Evolutionary conservation across 2,329 filamentous ascomycete genomes (phyloP), one percentile per base, ranked within the genome.

Genomic region (Penicillium digitatum): DNA sequence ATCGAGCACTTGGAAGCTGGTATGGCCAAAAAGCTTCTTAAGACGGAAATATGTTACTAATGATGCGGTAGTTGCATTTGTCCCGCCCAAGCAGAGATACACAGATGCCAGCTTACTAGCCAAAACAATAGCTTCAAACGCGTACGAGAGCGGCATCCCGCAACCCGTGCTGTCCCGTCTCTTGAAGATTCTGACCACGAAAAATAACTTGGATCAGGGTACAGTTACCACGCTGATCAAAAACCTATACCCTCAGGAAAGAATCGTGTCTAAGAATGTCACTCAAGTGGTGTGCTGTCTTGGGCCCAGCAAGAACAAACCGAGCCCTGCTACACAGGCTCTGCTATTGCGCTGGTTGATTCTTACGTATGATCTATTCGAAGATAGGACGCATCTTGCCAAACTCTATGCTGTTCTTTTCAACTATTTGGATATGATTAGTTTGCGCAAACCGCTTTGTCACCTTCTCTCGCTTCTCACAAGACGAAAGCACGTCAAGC

Each of bases 401-500:
- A 85, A 84, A 58, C 76, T 87, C 1, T 95, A 95, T 66, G 79
- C 84, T 0, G 82, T 93, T 18, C 72, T 95, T 4, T 95, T 95
- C 69, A 89, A 89, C 60, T 77, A 93, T 60, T 79, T 95, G 6
- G 89, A 95, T 66, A 93, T 89, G 65, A 87, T 89, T 48, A 87
- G 85, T 55, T 82, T 91, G 57, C 82, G 88, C 80, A 88, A 75
- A 49, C 72, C 76, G 10, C 69, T 94, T 47, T 92, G 89, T 66
- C 89, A 95, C 73, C 72, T 95, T 34, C 78, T 95, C 22, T 90
- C 88, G 3, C 72, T 93, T 29, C 84, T 93, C 44, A 95, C 90
- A 43, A 80, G 89, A 53, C 84, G 90, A 53, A 90, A 86, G 67
- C 90, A 95, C 73, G 90, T 95, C 42, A 86, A 87, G 60, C 89